Evolutionary conservation across 2,329 filamentous ascomycete species (phyloP).

Genomic region (Aspergillus versicolor): DNA sequence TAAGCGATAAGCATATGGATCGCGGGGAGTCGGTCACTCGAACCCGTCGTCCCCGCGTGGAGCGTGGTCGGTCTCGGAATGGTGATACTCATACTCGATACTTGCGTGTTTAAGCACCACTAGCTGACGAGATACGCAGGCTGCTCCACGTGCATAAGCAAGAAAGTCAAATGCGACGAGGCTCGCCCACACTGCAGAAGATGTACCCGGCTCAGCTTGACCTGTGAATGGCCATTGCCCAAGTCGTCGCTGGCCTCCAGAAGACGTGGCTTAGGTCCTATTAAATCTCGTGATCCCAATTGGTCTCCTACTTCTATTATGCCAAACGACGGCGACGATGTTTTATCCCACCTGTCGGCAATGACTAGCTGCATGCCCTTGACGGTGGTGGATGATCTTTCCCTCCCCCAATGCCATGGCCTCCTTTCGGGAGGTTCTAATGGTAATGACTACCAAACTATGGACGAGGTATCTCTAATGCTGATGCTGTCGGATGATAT

Average conservation of each 20-base stretch:
- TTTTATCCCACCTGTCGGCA: too few species aligned
- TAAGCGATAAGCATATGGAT: neutral
- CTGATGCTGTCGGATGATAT: neutral
- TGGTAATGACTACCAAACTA: neutral
- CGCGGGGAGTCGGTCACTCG: neutral
- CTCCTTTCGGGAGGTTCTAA: neutral
- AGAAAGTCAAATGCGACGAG: constrained; percentile 14
- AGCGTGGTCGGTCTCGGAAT: constrained; percentile 11
- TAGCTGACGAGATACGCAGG: neutral
- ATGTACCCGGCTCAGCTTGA: constrained; percentile 8
- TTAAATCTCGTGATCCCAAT: constrained; percentile 6
- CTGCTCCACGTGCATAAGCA: constrained; percentile 10
- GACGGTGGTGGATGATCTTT: too few species aligned
- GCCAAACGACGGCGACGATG: neutral
- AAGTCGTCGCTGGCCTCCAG: constrained; percentile 10
- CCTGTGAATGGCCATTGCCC: constrained; percentile 9
- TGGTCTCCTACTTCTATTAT: constrained; percentile 10
- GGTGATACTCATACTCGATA: neutral
- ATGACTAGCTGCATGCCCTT: too few species aligned
- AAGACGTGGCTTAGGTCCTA: constrained; percentile 10
- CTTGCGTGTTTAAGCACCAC: too few species aligned
- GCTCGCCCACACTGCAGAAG: constrained; percentile 6
- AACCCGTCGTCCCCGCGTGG: constrained; percentile 7
- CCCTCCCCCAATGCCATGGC: too few species aligned
- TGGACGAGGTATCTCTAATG: neutral